Evolutionary conservation across 2,329 filamentous ascomycete species (phyloP), one percentile per base, ranked within the genome.

Genomic region (Boeremia exigua): DNA sequence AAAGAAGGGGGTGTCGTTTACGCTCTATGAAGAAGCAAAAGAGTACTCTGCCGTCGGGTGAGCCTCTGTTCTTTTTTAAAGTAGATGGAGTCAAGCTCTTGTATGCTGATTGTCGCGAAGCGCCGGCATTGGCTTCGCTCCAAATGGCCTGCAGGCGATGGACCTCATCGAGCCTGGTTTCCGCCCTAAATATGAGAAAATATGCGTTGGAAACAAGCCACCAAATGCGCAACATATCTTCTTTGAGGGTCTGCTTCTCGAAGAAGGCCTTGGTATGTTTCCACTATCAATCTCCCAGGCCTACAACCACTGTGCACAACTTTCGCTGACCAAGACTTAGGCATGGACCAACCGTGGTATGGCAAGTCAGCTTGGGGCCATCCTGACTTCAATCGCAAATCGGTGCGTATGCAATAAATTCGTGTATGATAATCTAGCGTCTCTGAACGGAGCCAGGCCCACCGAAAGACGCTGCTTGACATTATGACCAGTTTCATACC

Each of bases 401-500:
- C 30, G 7, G 45, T 6, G 61, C 40, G 17, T 54, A 6, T 15
- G 19, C 5, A 10, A 8, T 25, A 7, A 5, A 6, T 28, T 33
- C 6, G 9, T 14, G 19, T n/a, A 14, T 19, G 12, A 9, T 30
- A 17, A 10, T 23, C n/a, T 17, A 27, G 3, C 10, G 10, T 19
- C 29, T 23, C 19, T 39, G 10, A 38, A 11, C 4, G 7, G 4
- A n/a, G 6, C 6, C 12, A 43, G 43, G 78, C 77, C 6, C 78
- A 80, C 57, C 66, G 79, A 32, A 77, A 71, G 47, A 75, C 75
- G 46, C 59, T 81, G 42, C 62, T 81, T 9, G 75, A 80, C 27
- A 77, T 79, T 36, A 77, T 81, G 76, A 83, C 63, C 74, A 84
- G 59, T 79, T 79, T 71, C 66, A 79, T 75, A 27, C 62, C 59